These are phyloP conservation scores for Coleophoma eucalyptorum DNA, from an alignment of 2,329 filamentous ascomycete species.

Conservation along the genomic window DNA sequence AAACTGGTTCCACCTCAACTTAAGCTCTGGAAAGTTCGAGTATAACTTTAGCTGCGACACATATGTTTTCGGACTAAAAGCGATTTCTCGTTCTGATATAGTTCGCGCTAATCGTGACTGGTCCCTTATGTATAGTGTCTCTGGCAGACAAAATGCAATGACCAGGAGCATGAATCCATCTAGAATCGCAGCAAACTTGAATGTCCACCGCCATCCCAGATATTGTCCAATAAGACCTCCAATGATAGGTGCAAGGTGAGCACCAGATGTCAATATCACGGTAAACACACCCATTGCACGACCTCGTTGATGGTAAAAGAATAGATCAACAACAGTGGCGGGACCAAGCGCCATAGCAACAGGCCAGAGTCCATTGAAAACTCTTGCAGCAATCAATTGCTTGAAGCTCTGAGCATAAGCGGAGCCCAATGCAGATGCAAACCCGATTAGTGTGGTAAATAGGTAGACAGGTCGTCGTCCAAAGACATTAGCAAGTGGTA, in stretches of 20 bases:
- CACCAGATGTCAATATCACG: constrained; percentile 23
- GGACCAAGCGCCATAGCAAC: constrained; percentile 27
- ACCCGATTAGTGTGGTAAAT: constrained; percentile 17
- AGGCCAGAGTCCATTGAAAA: constrained; percentile 25
- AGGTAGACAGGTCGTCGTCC: constrained; percentile 21
- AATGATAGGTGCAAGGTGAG: constrained; percentile 45
- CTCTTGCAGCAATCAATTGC: constrained; percentile 17
- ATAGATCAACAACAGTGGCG: constrained; percentile 26
- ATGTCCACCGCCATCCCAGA: constrained; percentile 76
- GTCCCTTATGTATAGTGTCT: constrained; percentile 24
- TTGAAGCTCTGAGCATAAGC: constrained; percentile 13
- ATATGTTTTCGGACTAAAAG: constrained; percentile 3
- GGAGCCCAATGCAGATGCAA: constrained; percentile 14
- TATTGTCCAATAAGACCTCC: constrained; percentile 74
- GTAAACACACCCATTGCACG: constrained; percentile 26
- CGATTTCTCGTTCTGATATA: constrained; percentile 4
- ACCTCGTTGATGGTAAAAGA: constrained; percentile 27
- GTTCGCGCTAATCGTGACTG: neutral
- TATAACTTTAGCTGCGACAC: constrained; percentile 1
- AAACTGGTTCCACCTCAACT: constrained; percentile 16
- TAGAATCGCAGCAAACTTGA: constrained; percentile 23
- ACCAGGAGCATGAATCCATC: constrained; percentile 22
- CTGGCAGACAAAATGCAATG: constrained; percentile 23
- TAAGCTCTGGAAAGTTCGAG: constrained; percentile 2
- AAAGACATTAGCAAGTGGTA: constrained; percentile 19